These are phyloP conservation scores for Aureobasidium sp. DNA, from an alignment of 2,329 filamentous ascomycete genomes.

Conservation along the genomic window DNA sequence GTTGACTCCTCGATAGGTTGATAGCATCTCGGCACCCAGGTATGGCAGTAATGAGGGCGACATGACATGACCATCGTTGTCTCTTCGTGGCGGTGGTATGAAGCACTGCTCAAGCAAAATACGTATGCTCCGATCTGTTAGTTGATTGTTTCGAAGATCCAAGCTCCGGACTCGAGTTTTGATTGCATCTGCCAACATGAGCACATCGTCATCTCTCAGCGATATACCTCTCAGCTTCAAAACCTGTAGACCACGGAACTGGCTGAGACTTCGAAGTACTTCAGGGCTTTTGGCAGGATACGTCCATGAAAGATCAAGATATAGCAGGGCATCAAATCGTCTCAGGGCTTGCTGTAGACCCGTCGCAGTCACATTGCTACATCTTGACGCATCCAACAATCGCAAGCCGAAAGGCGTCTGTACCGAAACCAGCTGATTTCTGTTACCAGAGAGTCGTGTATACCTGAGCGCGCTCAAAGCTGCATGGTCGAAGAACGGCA, in stretches of 20 bases:
- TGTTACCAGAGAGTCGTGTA: neutral
- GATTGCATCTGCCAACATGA: constrained; percentile 44
- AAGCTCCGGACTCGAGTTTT: constrained; percentile 45
- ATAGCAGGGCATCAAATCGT: constrained; percentile 47
- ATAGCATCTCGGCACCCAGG: constrained; percentile 30
- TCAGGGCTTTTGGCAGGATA: constrained; percentile 21
- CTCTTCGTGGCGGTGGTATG: constrained; percentile 2
- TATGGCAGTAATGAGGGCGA: constrained; percentile 25
- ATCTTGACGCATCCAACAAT: constrained; percentile 47
- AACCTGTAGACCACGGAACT: constrained; percentile 44
- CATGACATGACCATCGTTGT: constrained; percentile 11
- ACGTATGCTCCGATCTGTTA: constrained; percentile 48
- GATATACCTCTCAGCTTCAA: constrained; percentile 48
- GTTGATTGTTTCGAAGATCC: constrained; percentile 48
- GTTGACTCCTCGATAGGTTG: constrained; percentile 35
- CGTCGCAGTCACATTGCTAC: constrained; percentile 49
- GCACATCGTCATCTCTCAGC: constrained; percentile 45
- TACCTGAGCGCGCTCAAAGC: constrained; percentile 43
- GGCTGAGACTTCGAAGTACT: constrained; percentile 40
- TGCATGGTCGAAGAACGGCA: constrained; percentile 56
- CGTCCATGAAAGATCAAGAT: constrained; percentile 48
- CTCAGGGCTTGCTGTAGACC: constrained; percentile 44
- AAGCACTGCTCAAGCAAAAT: constrained; percentile 46
- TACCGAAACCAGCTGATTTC: neutral
- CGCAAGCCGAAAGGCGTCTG: constrained; percentile 38